phyloP scores from a whole-genome alignment of 352 stramenopile species.

The Pythium dissimile region DNA sequence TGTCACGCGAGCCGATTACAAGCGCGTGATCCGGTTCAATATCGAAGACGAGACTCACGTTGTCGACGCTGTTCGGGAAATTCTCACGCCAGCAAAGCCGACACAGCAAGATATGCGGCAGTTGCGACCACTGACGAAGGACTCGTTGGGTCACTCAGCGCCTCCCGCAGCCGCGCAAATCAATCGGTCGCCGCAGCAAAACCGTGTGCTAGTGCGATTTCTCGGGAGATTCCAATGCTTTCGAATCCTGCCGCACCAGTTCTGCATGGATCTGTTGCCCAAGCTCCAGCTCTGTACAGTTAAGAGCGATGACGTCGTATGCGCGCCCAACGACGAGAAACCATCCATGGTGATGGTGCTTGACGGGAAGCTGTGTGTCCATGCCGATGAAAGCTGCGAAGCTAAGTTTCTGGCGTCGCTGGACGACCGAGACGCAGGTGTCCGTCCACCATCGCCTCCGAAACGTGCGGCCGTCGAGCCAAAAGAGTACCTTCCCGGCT shows the following conservation, averaged over 20 bases:
- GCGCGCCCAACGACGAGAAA: constrained; percentile 6
- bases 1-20: constrained; percentile 38
- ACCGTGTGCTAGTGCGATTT: constrained; percentile 29
- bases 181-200: constrained; percentile 16
- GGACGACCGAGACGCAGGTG: background rate
- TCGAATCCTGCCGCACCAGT: constrained; percentile 26
- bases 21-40: constrained; percentile 33
- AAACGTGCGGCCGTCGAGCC: background rate
- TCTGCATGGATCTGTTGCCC: constrained; percentile 25
- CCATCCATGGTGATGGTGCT: constrained; percentile 37
- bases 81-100: constrained; percentile 17
- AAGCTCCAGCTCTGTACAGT: constrained; percentile 31
- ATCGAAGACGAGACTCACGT: constrained; percentile 24
- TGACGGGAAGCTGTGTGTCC: constrained; percentile 36
- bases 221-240: constrained; percentile 39
- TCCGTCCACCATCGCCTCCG: background rate
- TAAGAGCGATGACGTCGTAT: constrained; percentile 30
- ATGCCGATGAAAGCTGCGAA: constrained; percentile 17
- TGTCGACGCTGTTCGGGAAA: constrained; percentile 19
- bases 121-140: background rate
- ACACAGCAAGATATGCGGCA: constrained; percentile 12
- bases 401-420: background rate
- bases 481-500: constrained; percentile 10
- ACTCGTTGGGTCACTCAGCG: background rate
- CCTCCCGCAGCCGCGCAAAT: background rate